phyloP scores from a whole-genome alignment of 1,284 basidiomycete genomes.

The Sporisorium iseilematis-ciliati region DNA sequence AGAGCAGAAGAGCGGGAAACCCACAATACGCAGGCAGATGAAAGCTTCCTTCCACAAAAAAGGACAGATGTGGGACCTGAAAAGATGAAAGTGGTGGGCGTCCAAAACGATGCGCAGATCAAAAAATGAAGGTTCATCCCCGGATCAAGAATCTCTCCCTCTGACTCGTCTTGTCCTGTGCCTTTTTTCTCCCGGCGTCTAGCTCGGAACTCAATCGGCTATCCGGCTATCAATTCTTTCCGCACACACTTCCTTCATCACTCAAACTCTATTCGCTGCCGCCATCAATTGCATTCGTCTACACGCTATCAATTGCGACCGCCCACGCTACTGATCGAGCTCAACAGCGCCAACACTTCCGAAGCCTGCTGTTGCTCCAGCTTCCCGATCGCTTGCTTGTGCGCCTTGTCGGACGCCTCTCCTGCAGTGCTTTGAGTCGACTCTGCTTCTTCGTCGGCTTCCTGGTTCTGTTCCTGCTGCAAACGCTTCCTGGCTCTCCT shows the following conservation, averaged over 20 bases:
- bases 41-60: no score
- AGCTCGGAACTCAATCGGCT: neutral
- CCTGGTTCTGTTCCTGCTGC: slow-evolving; percentile 14
- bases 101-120: no score
- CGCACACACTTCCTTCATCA: neutral
- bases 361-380: slow-evolving; percentile 31
- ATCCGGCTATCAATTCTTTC: no score
- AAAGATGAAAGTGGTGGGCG: no score
- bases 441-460: slow-evolving; percentile 4
- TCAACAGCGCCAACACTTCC: slow-evolving; percentile 31
- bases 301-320: slow-evolving; percentile 25
- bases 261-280: neutral
- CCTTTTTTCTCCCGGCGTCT: neutral
- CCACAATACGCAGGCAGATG: no score
- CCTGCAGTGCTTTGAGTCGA: neutral
- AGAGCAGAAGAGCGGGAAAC: no score
- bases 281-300: neutral
- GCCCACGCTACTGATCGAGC: slow-evolving; percentile 35
- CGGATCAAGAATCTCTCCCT: neutral
- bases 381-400: slow-evolving; percentile 20
- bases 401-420: slow-evolving; percentile 1
- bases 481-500: slow-evolving; percentile 30
- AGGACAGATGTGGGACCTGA: no score
- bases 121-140: no score
- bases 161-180: neutral